Conservation (phyloP, 2,329 filamentous ascomycete species). For the Rhytidhysteron rufulum region DNA sequence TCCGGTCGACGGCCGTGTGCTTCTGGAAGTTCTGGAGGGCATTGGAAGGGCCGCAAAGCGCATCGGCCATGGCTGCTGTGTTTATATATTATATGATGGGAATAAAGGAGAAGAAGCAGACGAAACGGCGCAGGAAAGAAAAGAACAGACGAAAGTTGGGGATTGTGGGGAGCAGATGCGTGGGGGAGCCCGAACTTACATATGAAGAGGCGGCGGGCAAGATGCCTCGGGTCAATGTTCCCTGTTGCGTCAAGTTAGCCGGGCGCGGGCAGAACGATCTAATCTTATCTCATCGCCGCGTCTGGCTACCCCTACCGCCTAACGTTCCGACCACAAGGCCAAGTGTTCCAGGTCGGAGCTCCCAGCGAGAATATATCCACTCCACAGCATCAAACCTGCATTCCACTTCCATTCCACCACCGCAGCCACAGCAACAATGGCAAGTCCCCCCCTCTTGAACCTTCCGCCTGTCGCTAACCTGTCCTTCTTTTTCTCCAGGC, state of each 20-base stretch:
- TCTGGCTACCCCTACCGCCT: no score
- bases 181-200: no score
- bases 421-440: conserved; percentile 3
- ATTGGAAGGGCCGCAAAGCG: conserved; percentile 71
- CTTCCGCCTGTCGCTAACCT: conserved; percentile 1
- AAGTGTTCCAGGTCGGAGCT: not conserved
- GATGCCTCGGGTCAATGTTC: not conserved
- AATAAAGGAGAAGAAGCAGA: not conserved
- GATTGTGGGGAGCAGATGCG: not conserved
- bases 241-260: not conserved
- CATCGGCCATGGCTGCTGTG: conserved; percentile 55
- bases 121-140: not conserved
- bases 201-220: no score
- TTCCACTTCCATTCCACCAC: no score
- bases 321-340: not conserved
- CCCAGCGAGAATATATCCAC: not conserved
- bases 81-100: no score
- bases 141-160: not conserved
- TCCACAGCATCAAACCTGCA: not conserved
- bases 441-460: not conserved
- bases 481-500: conserved; percentile 56
- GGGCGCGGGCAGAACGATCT: not conserved
- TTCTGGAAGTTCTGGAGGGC: conserved; percentile 70
- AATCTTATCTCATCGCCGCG: conserved; percentile 3
- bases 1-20: conserved; percentile 64